Evolutionary conservation across 768 basidiomycete species (phyloP).

Genomic region (Lactarius psammicola): DNA sequence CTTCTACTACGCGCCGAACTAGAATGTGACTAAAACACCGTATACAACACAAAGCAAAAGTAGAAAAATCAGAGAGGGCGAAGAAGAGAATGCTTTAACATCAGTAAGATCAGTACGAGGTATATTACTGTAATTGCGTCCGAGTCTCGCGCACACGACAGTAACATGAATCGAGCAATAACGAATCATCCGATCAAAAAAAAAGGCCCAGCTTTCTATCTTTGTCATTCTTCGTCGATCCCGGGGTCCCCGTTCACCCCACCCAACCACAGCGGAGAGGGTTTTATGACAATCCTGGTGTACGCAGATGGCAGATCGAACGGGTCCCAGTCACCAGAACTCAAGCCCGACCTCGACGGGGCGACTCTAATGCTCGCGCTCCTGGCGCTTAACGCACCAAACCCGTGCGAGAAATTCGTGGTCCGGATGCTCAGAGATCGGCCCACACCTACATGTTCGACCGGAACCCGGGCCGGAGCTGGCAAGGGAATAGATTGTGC

Average conservation of each 20-base stretch:
- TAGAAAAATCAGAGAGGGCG: too few relatives aligned
- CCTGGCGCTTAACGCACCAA: not conserved
- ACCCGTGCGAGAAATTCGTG: not conserved
- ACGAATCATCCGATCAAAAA: not conserved
- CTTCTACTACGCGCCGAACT: too few relatives aligned
- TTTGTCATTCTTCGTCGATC: not conserved
- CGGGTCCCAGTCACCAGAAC: not conserved
- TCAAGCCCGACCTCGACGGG: not conserved
- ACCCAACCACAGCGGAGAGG: not conserved
- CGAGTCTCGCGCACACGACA: not conserved
- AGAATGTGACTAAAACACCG: too few relatives aligned
- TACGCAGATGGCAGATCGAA: conserved; percentile 26
- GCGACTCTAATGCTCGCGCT: not conserved
- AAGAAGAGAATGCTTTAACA: too few relatives aligned
- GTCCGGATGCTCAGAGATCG: too few relatives aligned
- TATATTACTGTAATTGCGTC: not conserved
- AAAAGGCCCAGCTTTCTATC: not conserved
- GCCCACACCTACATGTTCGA: too few relatives aligned
- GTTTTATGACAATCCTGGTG: conserved; percentile 15
- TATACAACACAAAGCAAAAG: too few relatives aligned
- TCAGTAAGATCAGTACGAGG: too few relatives aligned
- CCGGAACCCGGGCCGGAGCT: not conserved
- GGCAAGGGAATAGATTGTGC: not conserved
- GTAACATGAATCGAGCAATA: not conserved
- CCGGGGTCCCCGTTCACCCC: not conserved